phyloP scores from a whole-genome alignment of 1,139 yeast species.

The Scheffersomyces illinoinensis region DNA sequence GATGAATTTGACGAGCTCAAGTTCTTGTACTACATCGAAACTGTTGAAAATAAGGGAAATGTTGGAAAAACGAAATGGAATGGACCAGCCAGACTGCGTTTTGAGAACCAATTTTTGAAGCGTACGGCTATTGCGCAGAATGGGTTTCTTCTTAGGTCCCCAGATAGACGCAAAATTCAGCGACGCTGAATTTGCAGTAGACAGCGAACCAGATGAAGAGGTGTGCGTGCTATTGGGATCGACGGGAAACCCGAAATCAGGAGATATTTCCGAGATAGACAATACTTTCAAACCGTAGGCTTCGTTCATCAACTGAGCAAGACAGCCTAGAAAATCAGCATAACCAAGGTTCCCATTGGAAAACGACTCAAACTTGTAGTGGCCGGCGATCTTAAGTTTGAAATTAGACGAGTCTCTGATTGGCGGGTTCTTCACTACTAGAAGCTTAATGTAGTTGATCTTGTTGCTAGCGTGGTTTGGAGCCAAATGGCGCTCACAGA shows the following conservation, averaged over 20 bases:
- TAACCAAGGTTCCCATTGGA: constrained; percentile 19
- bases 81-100: constrained; percentile 52
- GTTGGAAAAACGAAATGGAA: constrained; percentile 38
- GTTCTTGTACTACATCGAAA: constrained; percentile 46
- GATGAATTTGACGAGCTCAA: constrained; percentile 47
- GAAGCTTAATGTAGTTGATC: constrained; percentile 29
- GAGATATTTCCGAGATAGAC: constrained; percentile 46
- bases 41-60: constrained; percentile 31
- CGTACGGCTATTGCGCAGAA: constrained; percentile 18
- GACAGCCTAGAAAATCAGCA: constrained; percentile 25
- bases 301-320: constrained; percentile 27
- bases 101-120: constrained; percentile 27
- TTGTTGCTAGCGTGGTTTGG: constrained; percentile 29
- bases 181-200: background rate
- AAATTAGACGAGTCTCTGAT: constrained; percentile 20
- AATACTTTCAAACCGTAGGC: constrained; percentile 33
- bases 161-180: constrained; percentile 1
- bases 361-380: constrained; percentile 32
- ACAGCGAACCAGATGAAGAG: background rate
- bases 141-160: constrained; percentile 11
- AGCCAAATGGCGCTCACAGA: constrained; percentile 31
- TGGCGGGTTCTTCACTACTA: constrained; percentile 40
- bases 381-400: constrained; percentile 40
- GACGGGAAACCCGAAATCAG: constrained; percentile 43
- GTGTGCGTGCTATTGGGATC: background rate